Conservation (phyloP, 2,329 filamentous ascomycete species). For the Colletotrichum theobromicola region DNA sequence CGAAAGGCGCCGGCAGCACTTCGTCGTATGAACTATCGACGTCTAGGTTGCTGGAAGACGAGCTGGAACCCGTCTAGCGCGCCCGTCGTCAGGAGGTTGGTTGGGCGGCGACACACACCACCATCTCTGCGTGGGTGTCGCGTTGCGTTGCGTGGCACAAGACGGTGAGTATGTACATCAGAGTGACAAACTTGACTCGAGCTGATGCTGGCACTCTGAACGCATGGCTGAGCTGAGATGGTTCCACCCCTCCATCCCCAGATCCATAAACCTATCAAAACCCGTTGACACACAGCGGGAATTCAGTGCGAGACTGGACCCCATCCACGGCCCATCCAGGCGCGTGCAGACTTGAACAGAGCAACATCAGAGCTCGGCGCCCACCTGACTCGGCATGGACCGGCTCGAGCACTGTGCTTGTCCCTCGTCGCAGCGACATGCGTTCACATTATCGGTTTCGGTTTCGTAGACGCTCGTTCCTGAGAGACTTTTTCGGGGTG, state of each 20-base stretch:
- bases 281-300: not conserved
- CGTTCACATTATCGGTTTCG: not conserved
- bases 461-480: not conserved
- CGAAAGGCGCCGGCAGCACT: not conserved
- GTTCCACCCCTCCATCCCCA: not conserved
- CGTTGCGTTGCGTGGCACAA: too few relatives aligned
- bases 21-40: not conserved
- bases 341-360: not conserved
- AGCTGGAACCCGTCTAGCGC: not conserved
- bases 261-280: not conserved
- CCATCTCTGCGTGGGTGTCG: not conserved
- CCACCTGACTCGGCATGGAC: not conserved
- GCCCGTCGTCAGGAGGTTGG: not conserved
- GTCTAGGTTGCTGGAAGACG: not conserved
- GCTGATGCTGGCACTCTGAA: not conserved
- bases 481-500: not conserved
- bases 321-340: not conserved
- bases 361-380: not conserved
- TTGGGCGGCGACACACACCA: not conserved
- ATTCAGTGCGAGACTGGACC: not conserved
- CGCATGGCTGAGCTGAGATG: not conserved
- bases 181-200: not conserved
- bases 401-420: not conserved
- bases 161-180: not conserved
- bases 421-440: not conserved